Base-by-base conservation (phyloP, 352 stramenopile species). In the Globisporangium radiosum region DNA sequence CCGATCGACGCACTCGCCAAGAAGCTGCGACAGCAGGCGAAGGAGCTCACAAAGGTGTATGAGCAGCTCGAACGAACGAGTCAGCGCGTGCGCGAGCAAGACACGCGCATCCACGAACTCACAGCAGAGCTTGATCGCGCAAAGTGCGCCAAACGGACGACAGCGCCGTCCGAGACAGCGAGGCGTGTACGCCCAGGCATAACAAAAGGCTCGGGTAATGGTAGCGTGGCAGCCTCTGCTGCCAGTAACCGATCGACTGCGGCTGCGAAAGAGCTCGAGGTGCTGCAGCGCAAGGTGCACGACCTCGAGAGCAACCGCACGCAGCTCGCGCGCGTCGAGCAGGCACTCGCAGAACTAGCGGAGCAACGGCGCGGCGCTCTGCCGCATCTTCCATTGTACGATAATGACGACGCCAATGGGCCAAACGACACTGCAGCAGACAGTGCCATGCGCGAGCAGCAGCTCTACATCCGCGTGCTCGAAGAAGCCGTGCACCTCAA, bases 401-500 rank as follows among this genome's bases (percentile, higher is more conserved):
- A 83, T 5, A 69, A 71, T 52, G 37, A 69, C 33, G 73, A 71
- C 60, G 70, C 84, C 33, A 69, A 65, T 4, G 64, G 68, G 37
- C 67, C 59, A 9, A 39, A 7, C 59, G 54, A 63, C n/a, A 37
- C 56, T 11, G 36, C n/a, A 17, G 8, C 47, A 14, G 3, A 36
- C 56, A 36, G 37, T 19, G 14, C 47, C 6, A 19, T 63, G 37
- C 60, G 68, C 3, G 82, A 90, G 40, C 80, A 92, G 45, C 62
- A 70, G 25, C 62, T 75, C 0, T 93, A 93, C 54, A 87, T 92
- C 39, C 81, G 78, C 19, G 72, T 93, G 25, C 72, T 93, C 8
- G 84, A 93, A 69, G 80, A 90, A 64, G 79, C 77, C 5, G 68
- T 92, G 1, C 79, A 90, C 38, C 36, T 93, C 2, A 90, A 88